Conservation (phyloP, 1,284 basidiomycete species). For the Trichosporon ovoides region DNA sequence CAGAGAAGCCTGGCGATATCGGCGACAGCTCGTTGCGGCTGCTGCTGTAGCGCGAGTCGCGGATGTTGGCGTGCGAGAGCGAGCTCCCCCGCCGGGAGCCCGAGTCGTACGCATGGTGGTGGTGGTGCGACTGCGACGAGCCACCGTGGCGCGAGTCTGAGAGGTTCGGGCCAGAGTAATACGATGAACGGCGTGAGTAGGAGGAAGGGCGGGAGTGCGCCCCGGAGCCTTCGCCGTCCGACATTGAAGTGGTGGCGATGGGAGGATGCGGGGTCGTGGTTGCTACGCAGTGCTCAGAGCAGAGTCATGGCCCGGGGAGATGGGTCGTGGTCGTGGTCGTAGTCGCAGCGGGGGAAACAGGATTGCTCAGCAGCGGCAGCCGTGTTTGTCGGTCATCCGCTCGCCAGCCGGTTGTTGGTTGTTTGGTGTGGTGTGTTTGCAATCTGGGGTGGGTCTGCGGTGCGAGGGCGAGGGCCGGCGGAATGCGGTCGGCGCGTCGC, state of each 20-base stretch:
- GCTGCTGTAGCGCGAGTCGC: conserved; percentile 5
- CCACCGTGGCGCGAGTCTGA: background rate
- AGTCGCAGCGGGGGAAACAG: background rate
- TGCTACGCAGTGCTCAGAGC: background rate
- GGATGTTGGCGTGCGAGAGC: background rate
- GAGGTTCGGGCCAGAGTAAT: background rate
- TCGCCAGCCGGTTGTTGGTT: no score
- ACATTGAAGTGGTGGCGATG: background rate
- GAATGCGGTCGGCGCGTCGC: no score
- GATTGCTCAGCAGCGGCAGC: background rate
- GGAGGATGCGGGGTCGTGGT: background rate
- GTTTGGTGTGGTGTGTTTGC: no score
- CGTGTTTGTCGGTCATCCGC: background rate
- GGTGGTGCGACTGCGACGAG: background rate
- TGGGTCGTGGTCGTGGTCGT: background rate
- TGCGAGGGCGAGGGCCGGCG: no score
- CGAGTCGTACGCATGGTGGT: background rate
- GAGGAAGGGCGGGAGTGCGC: background rate
- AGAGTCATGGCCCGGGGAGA: background rate
- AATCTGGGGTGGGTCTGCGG: no score
- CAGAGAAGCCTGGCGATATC: background rate
- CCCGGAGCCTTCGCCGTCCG: background rate
- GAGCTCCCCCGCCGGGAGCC: background rate
- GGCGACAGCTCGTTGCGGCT: background rate
- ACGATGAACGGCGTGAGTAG: conserved; percentile 1